These are phyloP conservation scores for Trichothecium roseum DNA, from an alignment of 2,329 filamentous ascomycete genomes.

Conservation along the genomic window DNA sequence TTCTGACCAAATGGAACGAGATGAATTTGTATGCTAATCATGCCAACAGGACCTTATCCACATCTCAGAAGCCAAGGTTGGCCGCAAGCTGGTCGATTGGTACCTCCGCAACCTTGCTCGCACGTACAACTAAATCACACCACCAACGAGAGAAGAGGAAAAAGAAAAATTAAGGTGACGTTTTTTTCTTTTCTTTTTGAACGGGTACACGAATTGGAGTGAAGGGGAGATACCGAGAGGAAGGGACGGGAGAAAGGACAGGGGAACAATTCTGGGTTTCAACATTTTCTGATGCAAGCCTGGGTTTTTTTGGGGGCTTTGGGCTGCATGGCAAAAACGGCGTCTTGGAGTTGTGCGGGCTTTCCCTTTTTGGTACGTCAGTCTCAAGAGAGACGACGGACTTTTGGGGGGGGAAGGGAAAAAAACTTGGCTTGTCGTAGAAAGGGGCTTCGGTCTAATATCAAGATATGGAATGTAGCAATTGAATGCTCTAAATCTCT, in stretches of 20 bases:
- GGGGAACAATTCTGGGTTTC: too few species aligned
- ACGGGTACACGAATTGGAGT: background rate
- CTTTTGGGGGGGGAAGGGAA: background rate
- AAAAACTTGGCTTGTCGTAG: background rate
- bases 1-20: background rate
- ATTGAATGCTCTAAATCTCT: background rate
- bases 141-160: too few species aligned
- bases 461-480: background rate
- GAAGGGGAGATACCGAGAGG: conserved; percentile 2
- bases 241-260: background rate
- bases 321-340: too few species aligned
- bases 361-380: too few species aligned
- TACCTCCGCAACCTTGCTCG: conserved; percentile 94
- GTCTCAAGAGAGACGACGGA: background rate
- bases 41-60: conserved; percentile 75
- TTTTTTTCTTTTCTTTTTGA: too few species aligned
- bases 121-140: conserved; percentile 61
- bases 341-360: too few species aligned
- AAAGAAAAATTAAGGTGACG: too few species aligned
- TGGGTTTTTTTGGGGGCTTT: too few species aligned
- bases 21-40: conserved; percentile 12
- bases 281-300: too few species aligned
- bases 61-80: conserved; percentile 97
- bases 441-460: background rate
- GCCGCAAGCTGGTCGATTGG: conserved; percentile 95